Conservation (phyloP, 441 rosid genomes). For the Populus hybrid region DNA sequence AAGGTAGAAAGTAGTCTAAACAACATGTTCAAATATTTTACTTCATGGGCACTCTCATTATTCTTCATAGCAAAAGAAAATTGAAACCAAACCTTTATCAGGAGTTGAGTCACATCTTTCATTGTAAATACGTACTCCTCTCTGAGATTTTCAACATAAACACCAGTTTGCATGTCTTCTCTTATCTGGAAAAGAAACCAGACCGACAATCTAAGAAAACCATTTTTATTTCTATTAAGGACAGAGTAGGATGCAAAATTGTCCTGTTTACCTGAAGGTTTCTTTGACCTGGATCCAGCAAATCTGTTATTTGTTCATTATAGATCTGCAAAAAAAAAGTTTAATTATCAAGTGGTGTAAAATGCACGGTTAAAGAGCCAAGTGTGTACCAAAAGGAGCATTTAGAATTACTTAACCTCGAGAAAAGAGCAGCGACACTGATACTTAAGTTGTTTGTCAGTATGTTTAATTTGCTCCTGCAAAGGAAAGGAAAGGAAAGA, state of each 20-base stretch:
- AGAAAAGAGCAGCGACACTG: constrained; percentile 98
- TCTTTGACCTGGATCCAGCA: constrained; percentile 83
- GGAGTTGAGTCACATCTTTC: too few relatives aligned
- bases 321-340: constrained; percentile 67
- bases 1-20: neutral
- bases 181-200: constrained; percentile 56
- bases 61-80: neutral
- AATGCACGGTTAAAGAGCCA: neutral
- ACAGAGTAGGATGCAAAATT: constrained; percentile 10
- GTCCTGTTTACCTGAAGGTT: constrained; percentile 70
- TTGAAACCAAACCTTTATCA: too few relatives aligned
- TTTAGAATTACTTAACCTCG: constrained; percentile 52
- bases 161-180: constrained; percentile 66
- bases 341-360: constrained; percentile 7
- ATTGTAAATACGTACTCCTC: too few relatives aligned
- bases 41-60: neutral
- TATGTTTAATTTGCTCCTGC: constrained; percentile 89
- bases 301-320: constrained; percentile 91
- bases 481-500: constrained; percentile 22
- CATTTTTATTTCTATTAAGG: neutral
- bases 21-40: neutral
- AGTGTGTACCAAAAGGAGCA: constrained; percentile 2
- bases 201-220: constrained; percentile 10
- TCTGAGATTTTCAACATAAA: too few relatives aligned
- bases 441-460: constrained; percentile 79